A percentile compares a stretch with the other conserved stretches of the same genome.
Conservation (phyloP, 495 filamentous ascomycete species). For the Talaromyces ruber region DNA sequence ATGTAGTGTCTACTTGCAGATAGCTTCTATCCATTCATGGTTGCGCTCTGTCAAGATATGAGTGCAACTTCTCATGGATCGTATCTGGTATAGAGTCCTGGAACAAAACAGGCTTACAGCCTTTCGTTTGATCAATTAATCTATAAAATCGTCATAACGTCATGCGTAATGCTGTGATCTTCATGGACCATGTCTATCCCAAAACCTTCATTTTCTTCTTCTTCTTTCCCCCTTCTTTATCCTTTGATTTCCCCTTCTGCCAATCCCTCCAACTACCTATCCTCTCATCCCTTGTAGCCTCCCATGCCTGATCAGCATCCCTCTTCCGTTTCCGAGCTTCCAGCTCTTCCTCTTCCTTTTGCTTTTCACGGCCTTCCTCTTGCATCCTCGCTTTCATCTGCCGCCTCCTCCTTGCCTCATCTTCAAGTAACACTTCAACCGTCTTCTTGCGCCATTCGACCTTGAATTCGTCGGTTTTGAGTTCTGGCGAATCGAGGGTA, state of each 20-base stretch:
- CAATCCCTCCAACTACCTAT: constrained; percentile 95
- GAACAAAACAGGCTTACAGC: not conserved
- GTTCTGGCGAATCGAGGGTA: constrained; percentile 78
- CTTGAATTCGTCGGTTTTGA: constrained; percentile 69
- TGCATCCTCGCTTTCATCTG: constrained; percentile 92
- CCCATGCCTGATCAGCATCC: constrained; percentile 89
- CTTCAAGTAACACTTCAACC: constrained; percentile 85
- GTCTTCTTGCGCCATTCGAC: constrained; percentile 85
- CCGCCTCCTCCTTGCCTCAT: constrained; percentile 73
- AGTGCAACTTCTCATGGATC: not conserved
- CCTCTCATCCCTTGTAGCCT: constrained; percentile 79
- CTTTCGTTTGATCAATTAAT: not conserved
- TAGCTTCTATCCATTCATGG: too few species aligned
- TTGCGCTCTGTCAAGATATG: too few species aligned
- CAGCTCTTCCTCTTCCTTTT: constrained; percentile 77
- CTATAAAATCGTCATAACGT: not conserved
- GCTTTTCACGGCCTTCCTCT: constrained; percentile 89
- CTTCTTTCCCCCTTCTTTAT: constrained; percentile 58
- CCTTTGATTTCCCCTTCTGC: constrained; percentile 56
- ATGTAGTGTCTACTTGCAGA: too few species aligned
- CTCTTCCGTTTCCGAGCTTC: constrained; percentile 85
- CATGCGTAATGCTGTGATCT: not conserved
- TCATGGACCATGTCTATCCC: constrained; percentile 25
- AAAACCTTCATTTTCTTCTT: constrained; percentile 93
- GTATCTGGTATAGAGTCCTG: not conserved